Evolutionary conservation across 2,329 filamentous ascomycete genomes (phyloP), one percentile per base, ranked within the genome.

Genomic region (Cladosporium halotolerans): DNA sequence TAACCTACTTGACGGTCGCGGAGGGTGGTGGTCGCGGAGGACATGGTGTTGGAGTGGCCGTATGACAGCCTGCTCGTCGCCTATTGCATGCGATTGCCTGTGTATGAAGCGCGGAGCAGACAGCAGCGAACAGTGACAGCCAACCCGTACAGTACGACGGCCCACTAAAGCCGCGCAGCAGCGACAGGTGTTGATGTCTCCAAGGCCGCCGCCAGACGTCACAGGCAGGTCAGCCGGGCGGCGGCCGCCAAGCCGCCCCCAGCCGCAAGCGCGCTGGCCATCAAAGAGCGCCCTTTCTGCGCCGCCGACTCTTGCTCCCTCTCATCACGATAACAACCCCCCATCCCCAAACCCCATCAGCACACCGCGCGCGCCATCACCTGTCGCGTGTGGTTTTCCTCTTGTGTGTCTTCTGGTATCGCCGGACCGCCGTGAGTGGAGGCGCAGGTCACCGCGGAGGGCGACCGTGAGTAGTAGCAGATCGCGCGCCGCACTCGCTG

Each of bases 1-100:
- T 66, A 75, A 85, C 83, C 81, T 72, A 88, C 83, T 76, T 88
- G 85, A 66, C 83, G 82, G 73, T 87, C 84, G 68, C 85, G 78
- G 60, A 88, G 77, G 62, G 81, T 82, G 67, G 78, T 76, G 55
- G 77, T 72, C 58, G 72, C 70, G 60, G 77, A 69, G 57, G 78
- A 77, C 80, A 84, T 84, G 60, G 59, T 71, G 50, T 50, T 19
- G 36, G 67, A 38, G 58, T 55, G 63, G 64, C 65, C 61, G 65
- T 43, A 47, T 51, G 45, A 57, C 65, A 67, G 65, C 63, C 62
- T 44, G 36, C 41, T 43, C 45, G n/a, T 42, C 11, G 34, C 43
- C 63, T 59, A 67, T 56, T 57, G 58, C 65, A 68, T 67, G 38
- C 18, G 28, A 34, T 48, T 8, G 14, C 33, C 13, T 16, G 44